A percentile compares a stretch with the other conserved stretches of the same genome.
phyloP scores from a whole-genome alignment of 2,329 filamentous ascomycete species.

The Dryadomyces quercivorus region DNA sequence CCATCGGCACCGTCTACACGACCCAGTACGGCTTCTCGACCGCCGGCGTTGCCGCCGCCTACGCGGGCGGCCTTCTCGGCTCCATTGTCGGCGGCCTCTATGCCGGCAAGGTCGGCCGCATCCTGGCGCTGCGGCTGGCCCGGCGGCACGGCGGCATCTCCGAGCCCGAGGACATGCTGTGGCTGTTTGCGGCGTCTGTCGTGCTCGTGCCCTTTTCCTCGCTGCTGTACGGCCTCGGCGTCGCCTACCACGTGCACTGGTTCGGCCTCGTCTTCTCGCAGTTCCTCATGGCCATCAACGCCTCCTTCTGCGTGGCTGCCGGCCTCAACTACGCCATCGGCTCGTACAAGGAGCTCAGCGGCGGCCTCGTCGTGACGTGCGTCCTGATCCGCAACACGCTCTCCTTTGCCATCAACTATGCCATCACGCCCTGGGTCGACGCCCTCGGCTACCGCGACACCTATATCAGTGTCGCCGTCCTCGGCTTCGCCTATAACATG shows the following conservation, averaged over 20 bases:
- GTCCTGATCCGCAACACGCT: constrained; percentile 25
- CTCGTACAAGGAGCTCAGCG: constrained; percentile 19
- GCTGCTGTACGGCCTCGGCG: constrained; percentile 15
- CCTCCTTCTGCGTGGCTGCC: constrained; percentile 14
- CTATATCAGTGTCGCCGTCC: constrained; percentile 22
- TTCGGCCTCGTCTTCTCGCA: constrained; percentile 18
- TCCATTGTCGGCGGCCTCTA: constrained; percentile 14
- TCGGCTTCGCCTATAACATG: constrained; percentile 24
- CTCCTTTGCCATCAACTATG: constrained; percentile 26
- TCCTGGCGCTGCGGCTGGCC: constrained; percentile 11
- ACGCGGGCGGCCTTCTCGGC: constrained; percentile 15
- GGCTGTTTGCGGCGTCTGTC: constrained; percentile 10
- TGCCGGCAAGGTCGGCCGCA: constrained; percentile 13
- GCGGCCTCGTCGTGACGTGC: constrained; percentile 18
- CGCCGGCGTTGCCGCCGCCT: constrained; percentile 16
- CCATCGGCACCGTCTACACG: constrained; percentile 20
- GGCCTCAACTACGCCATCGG: constrained; percentile 18
- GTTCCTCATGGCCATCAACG: constrained; percentile 16
- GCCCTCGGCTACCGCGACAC: constrained; percentile 25
- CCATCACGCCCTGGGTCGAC: constrained; percentile 19
- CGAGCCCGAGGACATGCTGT: constrained; percentile 15
- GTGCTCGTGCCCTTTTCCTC: constrained; percentile 12
- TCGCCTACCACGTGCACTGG: constrained; percentile 19
- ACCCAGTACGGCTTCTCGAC: constrained; percentile 19
- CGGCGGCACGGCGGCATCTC: constrained; percentile 14